Conservation (phyloP, 2,329 filamentous ascomycete genomes). For the Botrytis porri region DNA sequence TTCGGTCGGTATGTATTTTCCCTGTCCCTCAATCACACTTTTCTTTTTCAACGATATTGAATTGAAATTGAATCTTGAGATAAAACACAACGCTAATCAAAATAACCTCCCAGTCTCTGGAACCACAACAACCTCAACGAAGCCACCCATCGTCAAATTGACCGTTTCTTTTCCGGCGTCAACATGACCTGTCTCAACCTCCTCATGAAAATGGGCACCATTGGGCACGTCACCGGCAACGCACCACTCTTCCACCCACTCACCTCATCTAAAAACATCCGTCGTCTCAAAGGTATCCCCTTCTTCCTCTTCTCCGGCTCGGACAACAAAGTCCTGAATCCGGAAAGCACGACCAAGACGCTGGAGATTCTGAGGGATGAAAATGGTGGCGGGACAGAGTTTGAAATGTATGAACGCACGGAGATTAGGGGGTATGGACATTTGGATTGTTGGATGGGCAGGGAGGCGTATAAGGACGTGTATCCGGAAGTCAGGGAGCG, state of each 20-base stretch:
- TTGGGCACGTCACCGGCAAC: constrained; percentile 53
- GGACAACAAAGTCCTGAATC: constrained; percentile 56
- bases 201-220: constrained; percentile 54
- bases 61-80: background rate
- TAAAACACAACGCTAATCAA: background rate
- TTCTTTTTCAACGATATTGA: background rate
- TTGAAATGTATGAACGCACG: constrained; percentile 47
- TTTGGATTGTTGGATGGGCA: constrained; percentile 61
- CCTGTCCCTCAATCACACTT: background rate
- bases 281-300: constrained; percentile 50
- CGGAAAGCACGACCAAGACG: constrained; percentile 51
- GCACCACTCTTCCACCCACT: constrained; percentile 47
- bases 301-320: constrained; percentile 54
- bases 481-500: constrained; percentile 55
- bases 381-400: constrained; percentile 46
- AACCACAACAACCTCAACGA: constrained; percentile 63
- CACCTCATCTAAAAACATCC: constrained; percentile 50
- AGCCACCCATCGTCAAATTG: constrained; percentile 60
- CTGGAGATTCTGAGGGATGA: constrained; percentile 52
- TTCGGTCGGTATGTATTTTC: constrained; percentile 51
- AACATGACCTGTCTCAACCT: constrained; percentile 57
- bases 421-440: constrained; percentile 59
- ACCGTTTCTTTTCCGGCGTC: constrained; percentile 60
- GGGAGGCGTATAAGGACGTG: constrained; percentile 57
- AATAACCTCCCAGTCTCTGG: constrained; percentile 45